Evolutionary conservation across 2,329 filamentous ascomycete species (phyloP).

Genomic region (Ceratocystis ficicola): DNA sequence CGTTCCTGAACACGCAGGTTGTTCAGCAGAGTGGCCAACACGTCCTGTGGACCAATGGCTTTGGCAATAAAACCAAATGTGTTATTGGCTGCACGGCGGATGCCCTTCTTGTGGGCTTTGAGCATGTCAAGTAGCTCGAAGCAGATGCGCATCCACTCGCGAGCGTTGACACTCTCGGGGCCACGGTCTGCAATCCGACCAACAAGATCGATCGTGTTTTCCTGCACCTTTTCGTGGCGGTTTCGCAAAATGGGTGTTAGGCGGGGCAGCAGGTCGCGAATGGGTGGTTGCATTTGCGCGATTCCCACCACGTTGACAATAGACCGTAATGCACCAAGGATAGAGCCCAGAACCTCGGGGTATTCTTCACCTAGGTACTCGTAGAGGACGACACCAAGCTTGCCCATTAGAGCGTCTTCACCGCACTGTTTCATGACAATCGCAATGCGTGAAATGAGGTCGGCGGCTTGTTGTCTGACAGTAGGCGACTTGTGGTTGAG

Average conservation of each 20-base stretch:
- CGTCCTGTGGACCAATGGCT: slow-evolving; percentile 94
- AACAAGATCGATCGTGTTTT: slow-evolving; percentile 96
- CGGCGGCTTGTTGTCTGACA: slow-evolving; percentile 90
- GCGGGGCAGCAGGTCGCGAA: slow-evolving; percentile 87
- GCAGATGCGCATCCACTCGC: slow-evolving; percentile 99
- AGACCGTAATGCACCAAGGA: slow-evolving; percentile 83
- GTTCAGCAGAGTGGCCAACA: slow-evolving; percentile 87
- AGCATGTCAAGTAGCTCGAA: slow-evolving; percentile 98
- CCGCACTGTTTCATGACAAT: slow-evolving; percentile 99
- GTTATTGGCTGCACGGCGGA: slow-evolving; percentile 95
- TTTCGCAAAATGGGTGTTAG: slow-evolving; percentile 97
- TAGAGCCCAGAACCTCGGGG: slow-evolving; percentile 91
- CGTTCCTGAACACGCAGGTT: slow-evolving; percentile 95
- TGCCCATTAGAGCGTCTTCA: slow-evolving; percentile 90
- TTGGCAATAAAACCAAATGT: slow-evolving; percentile 99
- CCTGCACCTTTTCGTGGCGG: slow-evolving; percentile 96
- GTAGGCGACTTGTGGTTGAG: slow-evolving; percentile 97
- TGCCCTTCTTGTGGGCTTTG: slow-evolving; percentile 99
- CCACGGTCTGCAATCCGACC: slow-evolving; percentile 96
- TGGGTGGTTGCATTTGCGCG: slow-evolving; percentile 94
- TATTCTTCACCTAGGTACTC: slow-evolving; percentile 98
- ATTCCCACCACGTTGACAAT: slow-evolving; percentile 98
- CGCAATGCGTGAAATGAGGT: slow-evolving; percentile 90
- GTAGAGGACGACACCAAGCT: slow-evolving; percentile 87
- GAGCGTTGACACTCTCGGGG: slow-evolving; percentile 87